Conservation (phyloP, 2,329 filamentous ascomycete species). For the Neonectria magnoliae region DNA sequence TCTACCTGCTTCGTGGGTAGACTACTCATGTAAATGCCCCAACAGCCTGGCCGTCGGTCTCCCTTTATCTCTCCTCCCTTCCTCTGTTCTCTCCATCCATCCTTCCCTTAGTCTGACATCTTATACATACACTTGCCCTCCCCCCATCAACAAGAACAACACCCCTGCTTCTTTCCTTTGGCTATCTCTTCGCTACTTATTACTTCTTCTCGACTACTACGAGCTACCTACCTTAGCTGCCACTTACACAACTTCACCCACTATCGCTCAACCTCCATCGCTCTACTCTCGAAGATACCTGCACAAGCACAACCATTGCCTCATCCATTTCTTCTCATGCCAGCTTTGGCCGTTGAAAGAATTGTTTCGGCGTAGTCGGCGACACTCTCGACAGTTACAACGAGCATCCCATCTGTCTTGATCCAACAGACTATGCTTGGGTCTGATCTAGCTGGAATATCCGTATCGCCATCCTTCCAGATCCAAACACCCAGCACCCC, state of each 20-base stretch:
- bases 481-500: background rate
- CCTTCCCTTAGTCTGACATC: background rate
- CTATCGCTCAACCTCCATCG: background rate
- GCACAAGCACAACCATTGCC: background rate
- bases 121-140: background rate
- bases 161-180: background rate
- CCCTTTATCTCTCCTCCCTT: background rate
- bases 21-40: conserved; percentile 5
- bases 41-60: background rate
- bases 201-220: too few species aligned
- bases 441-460: background rate
- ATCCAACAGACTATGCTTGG: conserved; percentile 22
- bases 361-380: background rate
- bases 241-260: background rate
- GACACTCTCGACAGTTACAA: background rate
- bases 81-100: background rate
- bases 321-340: background rate
- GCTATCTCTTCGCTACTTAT: background rate
- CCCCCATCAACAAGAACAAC: background rate
- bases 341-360: background rate
- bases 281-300: background rate
- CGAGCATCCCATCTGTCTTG: background rate
- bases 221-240: too few species aligned
- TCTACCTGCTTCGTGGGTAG: background rate
- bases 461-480: conserved; percentile 18